A percentile compares a stretch with the other conserved stretches of the same genome.
Evolutionary conservation across 73 alveolate species (phyloP).

Genomic region (Tetrahymena borealis): DNA sequence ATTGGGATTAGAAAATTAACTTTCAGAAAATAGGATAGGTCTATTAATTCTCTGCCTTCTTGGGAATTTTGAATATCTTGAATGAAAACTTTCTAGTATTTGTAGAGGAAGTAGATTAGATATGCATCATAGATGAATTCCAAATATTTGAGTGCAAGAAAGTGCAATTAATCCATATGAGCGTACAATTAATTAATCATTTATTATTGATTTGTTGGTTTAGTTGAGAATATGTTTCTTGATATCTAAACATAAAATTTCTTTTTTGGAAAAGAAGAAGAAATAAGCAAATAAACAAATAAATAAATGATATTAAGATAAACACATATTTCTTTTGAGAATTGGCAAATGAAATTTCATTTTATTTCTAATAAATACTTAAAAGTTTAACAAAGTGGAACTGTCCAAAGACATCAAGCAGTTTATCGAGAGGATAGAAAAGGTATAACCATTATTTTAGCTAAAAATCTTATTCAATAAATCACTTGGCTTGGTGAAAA

Average conservation of each 20-base stretch:
- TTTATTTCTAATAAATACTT: neutral
- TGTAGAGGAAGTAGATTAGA: neutral
- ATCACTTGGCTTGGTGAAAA: too few relatives aligned
- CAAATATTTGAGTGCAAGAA: neutral
- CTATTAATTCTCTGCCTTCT: neutral
- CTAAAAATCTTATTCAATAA: neutral
- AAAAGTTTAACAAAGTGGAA: neutral
- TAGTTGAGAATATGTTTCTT: too few relatives aligned
- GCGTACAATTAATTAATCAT: neutral
- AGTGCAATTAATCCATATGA: neutral
- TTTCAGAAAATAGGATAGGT: neutral
- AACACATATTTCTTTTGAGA: too few relatives aligned
- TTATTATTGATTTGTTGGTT: neutral
- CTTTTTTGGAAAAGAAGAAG: too few relatives aligned
- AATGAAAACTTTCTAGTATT: neutral
- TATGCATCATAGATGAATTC: neutral
- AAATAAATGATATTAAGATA: too few relatives aligned
- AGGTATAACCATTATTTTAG: neutral
- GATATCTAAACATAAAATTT: too few relatives aligned
- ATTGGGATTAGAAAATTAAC: neutral
- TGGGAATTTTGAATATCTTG: neutral
- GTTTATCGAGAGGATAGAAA: neutral
- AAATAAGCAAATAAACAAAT: too few relatives aligned
- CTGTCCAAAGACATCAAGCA: neutral
- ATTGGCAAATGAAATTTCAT: too few relatives aligned